Evolutionary conservation across 768 basidiomycete species (phyloP).

Genomic region (Lentinula edodes): DNA sequence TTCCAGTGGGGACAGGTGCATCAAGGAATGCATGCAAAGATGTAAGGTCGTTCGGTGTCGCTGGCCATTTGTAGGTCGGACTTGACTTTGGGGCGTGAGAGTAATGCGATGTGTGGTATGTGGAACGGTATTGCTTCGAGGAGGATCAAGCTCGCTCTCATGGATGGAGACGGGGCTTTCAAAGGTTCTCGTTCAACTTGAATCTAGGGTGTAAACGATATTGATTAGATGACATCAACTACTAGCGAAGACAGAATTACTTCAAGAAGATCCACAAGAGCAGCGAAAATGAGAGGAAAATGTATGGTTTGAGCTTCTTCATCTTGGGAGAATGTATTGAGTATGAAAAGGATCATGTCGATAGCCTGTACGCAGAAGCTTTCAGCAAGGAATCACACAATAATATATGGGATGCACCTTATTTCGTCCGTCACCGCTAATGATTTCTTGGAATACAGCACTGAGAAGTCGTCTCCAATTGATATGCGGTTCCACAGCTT

Average conservation of each 20-base stretch:
- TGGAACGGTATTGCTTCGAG: constrained; percentile 48
- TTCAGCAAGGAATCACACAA: background rate
- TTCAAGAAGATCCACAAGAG: constrained; percentile 56
- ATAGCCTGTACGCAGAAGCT: constrained; percentile 42
- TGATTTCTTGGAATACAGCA: constrained; percentile 50
- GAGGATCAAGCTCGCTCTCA: constrained; percentile 41
- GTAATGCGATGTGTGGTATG: constrained; percentile 43
- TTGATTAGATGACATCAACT: background rate
- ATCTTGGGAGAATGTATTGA: constrained; percentile 77
- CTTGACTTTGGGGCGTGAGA: constrained; percentile 43
- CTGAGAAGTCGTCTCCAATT: constrained; percentile 77
- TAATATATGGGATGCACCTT: constrained; percentile 38
- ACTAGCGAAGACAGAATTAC: constrained; percentile 31
- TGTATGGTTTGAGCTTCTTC: constrained; percentile 82
- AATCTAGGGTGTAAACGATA: constrained; percentile 18
- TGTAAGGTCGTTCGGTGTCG: constrained; percentile 34
- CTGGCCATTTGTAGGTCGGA: constrained; percentile 26
- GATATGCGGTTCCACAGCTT: constrained; percentile 85
- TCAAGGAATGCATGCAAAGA: constrained; percentile 43
- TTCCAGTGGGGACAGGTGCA: constrained; percentile 14
- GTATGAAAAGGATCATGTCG: constrained; percentile 63
- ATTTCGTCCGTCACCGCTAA: constrained; percentile 29
- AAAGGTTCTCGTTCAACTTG: constrained; percentile 31
- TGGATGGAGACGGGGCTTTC: constrained; percentile 26
- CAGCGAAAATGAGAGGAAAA: constrained; percentile 72